Evolutionary conservation across 495 filamentous ascomycete species (phyloP).

Genomic region (Penicillium dipodomyicola): DNA sequence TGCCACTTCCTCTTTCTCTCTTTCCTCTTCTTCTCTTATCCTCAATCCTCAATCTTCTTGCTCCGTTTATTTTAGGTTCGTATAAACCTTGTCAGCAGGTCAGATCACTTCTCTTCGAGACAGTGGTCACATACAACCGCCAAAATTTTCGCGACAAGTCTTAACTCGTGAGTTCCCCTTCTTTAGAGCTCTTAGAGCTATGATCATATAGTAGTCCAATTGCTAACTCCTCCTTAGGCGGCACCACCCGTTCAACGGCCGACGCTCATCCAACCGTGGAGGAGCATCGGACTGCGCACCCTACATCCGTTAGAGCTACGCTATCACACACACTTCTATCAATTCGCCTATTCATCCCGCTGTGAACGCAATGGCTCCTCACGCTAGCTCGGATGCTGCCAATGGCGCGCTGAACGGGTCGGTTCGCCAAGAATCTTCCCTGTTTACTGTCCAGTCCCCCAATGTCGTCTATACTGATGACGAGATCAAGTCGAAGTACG

Average conservation of each 20-base stretch:
- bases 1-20: constrained; percentile 16
- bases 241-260: constrained; percentile 97
- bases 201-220: neutral
- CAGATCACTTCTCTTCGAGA: constrained; percentile 42
- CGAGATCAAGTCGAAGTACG: constrained; percentile 91
- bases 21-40: constrained; percentile 2
- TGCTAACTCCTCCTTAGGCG: constrained; percentile 52
- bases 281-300: constrained; percentile 77
- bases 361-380: constrained; percentile 77
- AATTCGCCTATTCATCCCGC: constrained; percentile 26
- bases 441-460: constrained; percentile 86
- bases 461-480: constrained; percentile 87
- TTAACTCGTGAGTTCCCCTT: constrained; percentile 45
- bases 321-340: constrained; percentile 14
- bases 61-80: constrained; percentile 25
- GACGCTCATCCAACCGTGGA: constrained; percentile 86
- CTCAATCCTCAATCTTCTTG: neutral
- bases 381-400: constrained; percentile 68
- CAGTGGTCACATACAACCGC: constrained; percentile 47
- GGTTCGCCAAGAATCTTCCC: constrained; percentile 48
- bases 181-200: too few species aligned
- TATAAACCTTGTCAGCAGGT: constrained; percentile 39
- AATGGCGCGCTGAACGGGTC: constrained; percentile 72
- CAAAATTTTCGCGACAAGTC: constrained; percentile 52
- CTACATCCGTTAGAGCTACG: constrained; percentile 55